These are phyloP conservation scores for Oryza glumipatula DNA, from an alignment of 176 grass and related monocot species.

Conservation along the genomic window DNA sequence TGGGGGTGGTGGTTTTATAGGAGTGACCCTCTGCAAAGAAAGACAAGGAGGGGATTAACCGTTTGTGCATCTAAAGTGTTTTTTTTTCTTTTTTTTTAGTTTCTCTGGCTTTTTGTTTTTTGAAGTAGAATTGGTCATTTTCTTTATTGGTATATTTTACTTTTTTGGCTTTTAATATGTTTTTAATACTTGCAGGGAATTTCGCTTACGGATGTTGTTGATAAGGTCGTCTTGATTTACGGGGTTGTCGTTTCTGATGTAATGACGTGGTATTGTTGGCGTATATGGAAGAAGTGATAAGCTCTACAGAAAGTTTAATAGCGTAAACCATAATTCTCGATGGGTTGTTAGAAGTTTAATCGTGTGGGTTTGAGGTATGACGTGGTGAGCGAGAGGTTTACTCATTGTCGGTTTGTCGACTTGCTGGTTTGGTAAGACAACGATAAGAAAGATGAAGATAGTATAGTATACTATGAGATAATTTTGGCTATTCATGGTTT, in stretches of 20 bases:
- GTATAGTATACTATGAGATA: neutral
- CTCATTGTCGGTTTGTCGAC: neutral
- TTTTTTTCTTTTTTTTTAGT: too few relatives aligned
- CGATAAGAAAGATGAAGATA: too few relatives aligned
- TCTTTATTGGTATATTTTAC: neutral
- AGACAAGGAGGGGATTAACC: neutral
- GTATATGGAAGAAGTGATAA: neutral
- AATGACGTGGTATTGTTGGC: neutral
- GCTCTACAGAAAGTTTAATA: neutral
- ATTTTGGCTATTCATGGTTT: neutral
- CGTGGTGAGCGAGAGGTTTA: neutral
- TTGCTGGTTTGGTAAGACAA: neutral
- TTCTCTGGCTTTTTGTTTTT: neutral
- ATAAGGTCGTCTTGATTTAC: neutral
- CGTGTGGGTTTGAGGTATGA: neutral
- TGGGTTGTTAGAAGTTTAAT: neutral
- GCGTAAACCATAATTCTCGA: neutral
- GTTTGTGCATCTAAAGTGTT: neutral
- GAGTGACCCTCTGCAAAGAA: neutral
- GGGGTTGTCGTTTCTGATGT: neutral
- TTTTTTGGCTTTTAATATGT: neutral
- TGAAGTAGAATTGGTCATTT: neutral
- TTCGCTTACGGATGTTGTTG: too few relatives aligned
- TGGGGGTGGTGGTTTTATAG: conserved; percentile 51
- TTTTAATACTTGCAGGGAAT: neutral